Base-by-base conservation (phyloP, 495 filamentous ascomycete species). In the Penicillium malachiteum region DNA sequence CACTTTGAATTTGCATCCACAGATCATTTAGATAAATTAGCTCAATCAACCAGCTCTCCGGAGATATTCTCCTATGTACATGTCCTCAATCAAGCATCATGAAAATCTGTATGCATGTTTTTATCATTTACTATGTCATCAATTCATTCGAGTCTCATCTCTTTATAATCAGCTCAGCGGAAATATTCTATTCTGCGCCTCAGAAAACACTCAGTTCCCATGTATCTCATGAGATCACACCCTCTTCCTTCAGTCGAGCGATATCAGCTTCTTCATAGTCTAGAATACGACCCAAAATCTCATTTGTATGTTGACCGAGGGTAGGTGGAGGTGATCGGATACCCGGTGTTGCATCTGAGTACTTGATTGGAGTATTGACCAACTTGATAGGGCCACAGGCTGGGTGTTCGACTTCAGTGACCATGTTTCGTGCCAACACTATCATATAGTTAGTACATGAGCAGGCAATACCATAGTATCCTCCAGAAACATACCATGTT, bases 281-380 rank as follows among this genome's bases (percentile, higher is more conserved):
- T 16, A 97, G 71, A 26, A 90, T 60, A 2, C 84, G 81, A 26
- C 71, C 62, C 51, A 98, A 72, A 2, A 98, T 78, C 71, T 97
- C 91, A 60, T 94, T 79, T 2, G 94, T 97, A 73, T 98, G 94
- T 68, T 98, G 86, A 0, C 94, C 94, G 40, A 98, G 73, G 4
- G 86, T 88, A 10, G 94, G 94, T 42, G 94, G 94, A 17, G 90
- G 82, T 6, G 75, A 88, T 5, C 93, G 75, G 12, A 96, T 82
- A n/a, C 85, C 78, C 1, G 93, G 90, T 52, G 78, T 83, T 9
- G 88, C 86, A 48, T 91, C 83, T 9, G 91, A 96, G 71, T 90
- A 97, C 70, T 98, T 98, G 56, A 98, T 85, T 0, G 94, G 94
- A n/a, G 93, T 92, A 63, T 94, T 96, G 21, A 98, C 84, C 51